Evolutionary conservation across 169 alveolate species (phyloP).

Genomic region (Plasmodium berghei): DNA sequence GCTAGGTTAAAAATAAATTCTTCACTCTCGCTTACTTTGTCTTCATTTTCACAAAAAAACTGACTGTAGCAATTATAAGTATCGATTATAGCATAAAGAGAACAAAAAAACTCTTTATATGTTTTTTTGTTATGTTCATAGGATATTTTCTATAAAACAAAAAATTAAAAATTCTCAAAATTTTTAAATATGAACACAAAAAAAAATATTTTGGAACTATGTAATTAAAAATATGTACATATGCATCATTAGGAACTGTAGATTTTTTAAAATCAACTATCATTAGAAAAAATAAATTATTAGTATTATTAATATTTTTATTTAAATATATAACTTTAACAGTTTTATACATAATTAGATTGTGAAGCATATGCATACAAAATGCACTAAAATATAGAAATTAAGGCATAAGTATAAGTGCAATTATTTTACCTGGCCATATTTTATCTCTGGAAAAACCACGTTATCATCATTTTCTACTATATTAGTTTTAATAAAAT

Average conservation of each 20-base stretch:
- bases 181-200: not conserved
- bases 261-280: too few species aligned
- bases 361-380: too few species aligned
- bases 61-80: constrained; percentile 41
- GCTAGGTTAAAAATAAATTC: constrained; percentile 66
- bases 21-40: constrained; percentile 64
- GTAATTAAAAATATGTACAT: too few species aligned
- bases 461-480: constrained; percentile 29
- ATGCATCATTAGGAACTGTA: too few species aligned
- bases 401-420: not conserved
- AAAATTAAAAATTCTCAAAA: not conserved
- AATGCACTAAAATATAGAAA: not conserved
- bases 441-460: constrained; percentile 31
- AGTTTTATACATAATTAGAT: too few species aligned
- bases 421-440: constrained; percentile 25
- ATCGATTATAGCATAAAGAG: constrained; percentile 61
- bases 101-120: constrained; percentile 48
- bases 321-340: too few species aligned
- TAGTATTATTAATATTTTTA: too few species aligned
- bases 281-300: too few species aligned
- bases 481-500: constrained; percentile 26
- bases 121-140: constrained; percentile 30
- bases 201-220: too few species aligned
- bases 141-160: constrained; percentile 34
- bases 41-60: constrained; percentile 56